Base-by-base conservation (phyloP, 73 alveolate species). In the Paramecium tetraurelia region DNA sequence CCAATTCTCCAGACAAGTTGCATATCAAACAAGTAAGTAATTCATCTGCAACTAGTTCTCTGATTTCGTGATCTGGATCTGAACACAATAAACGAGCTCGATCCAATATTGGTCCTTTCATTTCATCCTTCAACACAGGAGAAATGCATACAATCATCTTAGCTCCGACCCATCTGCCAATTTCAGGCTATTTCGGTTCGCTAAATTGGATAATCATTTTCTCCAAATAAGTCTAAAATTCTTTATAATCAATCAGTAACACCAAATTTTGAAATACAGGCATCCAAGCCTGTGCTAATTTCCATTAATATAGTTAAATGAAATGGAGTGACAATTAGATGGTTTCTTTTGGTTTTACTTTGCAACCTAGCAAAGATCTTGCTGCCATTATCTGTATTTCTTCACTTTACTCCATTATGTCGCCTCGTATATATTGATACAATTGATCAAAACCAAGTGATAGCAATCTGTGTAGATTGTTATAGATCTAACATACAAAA, bases 201-300 rank as follows among this genome's bases (percentile, higher is more conserved):
- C 57, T 44, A 31, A 80, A 24, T 41, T 41, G 48, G 31, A 80
- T 3, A 44, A 80, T 80, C 75, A 44, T 21, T 40, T 41, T 46
- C 57, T 80, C 70, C 3, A 80, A 31, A 80, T 44, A 43, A 72
- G 36, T 12, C 63, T 33, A 9, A 80, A 21, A 80, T 18, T 80
- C 90, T 35, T 48, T 80, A 24, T 80, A 80, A 24, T 80, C 50
- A 24, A 80, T 48, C 43, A 24, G 46, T 46, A 31, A 31, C 72
- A 80, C 43, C 20, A 27, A 43, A 44, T 10, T 48, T 80, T 41
- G 41, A 44, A 80, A 80, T 2, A 80, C 90, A 11, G 70, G 76
- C 57, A 80, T 27, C 90, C 90, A 80, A 24, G 90, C 90, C 43
- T 80, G 1, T 80, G 90, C 90, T 11, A 80, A 18, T 35, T 80